phyloP scores from a whole-genome alignment of 2,329 filamentous ascomycete genomes.

The Aspergillus ochraceus region DNA sequence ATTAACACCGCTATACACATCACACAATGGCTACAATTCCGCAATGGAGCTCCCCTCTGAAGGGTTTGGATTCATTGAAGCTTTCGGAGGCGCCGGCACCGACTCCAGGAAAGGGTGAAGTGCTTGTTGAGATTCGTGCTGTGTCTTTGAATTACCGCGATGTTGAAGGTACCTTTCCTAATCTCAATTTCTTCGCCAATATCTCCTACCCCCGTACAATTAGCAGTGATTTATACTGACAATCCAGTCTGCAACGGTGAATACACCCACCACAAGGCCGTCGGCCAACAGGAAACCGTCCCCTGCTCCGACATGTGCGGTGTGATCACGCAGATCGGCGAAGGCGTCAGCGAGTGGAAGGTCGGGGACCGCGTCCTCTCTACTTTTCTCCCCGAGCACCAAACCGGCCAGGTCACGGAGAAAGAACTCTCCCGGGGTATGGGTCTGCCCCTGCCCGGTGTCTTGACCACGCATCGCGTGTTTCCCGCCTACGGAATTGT shows the following conservation, averaged over 20 bases:
- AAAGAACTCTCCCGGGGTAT: slow-evolving; percentile 58
- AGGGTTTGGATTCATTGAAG: slow-evolving; percentile 57
- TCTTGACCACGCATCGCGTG: slow-evolving; percentile 44
- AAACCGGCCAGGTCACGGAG: slow-evolving; percentile 60
- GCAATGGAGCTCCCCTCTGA: slow-evolving; percentile 58
- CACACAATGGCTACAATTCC: slow-evolving; percentile 17
- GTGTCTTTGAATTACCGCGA: slow-evolving; percentile 58
- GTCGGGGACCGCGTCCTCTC: slow-evolving; percentile 66
- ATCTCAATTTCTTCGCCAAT: too few species aligned
- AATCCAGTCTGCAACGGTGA: slow-evolving; percentile 61
- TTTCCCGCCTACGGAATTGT: slow-evolving; percentile 44
- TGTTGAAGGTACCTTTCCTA: slow-evolving; percentile 46
- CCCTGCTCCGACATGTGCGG: slow-evolving; percentile 73
- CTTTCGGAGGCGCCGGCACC: slow-evolving; percentile 49
- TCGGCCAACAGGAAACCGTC: slow-evolving; percentile 51
- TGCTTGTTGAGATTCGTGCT: slow-evolving; percentile 53
- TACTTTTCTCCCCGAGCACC: slow-evolving; percentile 57
- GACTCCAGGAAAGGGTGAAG: slow-evolving; percentile 52
- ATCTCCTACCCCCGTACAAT: too few species aligned
- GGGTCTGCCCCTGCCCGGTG: slow-evolving; percentile 58
- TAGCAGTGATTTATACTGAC: too few species aligned
- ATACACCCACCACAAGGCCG: slow-evolving; percentile 65
- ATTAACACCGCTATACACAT: not conserved
- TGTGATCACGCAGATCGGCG: slow-evolving; percentile 53
- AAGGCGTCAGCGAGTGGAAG: slow-evolving; percentile 50